These are phyloP conservation scores for Gracilaria vermiculophylla DNA, from an alignment of 23 red algal species.

Conservation along the genomic window DNA sequence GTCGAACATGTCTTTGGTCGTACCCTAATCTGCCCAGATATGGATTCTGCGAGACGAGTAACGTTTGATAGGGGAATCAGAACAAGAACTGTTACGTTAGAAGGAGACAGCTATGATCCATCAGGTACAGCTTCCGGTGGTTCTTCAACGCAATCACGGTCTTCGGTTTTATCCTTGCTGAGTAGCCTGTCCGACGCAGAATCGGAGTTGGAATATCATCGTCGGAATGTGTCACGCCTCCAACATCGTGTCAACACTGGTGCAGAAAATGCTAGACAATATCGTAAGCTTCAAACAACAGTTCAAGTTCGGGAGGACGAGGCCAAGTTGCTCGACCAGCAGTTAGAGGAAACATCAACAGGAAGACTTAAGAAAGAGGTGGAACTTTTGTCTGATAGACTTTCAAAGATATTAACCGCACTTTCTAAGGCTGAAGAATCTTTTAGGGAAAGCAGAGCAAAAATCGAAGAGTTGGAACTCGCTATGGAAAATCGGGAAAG, in stretches of 20 bases:
- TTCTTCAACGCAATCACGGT: conserved; percentile 22
- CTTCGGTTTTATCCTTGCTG: conserved; percentile 40
- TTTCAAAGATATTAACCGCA: conserved; percentile 27
- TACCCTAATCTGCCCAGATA: conserved; percentile 75
- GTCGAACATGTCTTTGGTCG: conserved; percentile 95
- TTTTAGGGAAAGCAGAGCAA: not conserved
- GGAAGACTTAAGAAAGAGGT: conserved; percentile 60
- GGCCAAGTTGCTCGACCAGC: conserved; percentile 29
- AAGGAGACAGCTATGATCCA: conserved; percentile 95
- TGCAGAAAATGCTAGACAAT: conserved; percentile 6
- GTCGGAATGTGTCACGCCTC: conserved; percentile 8
- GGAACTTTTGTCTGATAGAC: conserved; percentile 10
- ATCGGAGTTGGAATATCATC: conserved; percentile 45
- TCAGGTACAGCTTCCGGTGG: conserved; percentile 91
- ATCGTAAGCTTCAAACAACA: conserved; percentile 44
- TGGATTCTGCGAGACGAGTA: conserved; percentile 79
- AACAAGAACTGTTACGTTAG: conserved; percentile 81
- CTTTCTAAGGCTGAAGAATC: conserved; percentile 36
- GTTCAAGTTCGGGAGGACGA: conserved; percentile 55
- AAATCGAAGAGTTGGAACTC: conserved; percentile 45
- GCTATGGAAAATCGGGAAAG: conserved; percentile 42
- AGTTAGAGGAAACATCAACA: conserved; percentile 32
- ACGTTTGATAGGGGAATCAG: conserved; percentile 74
- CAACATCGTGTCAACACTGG: not conserved
- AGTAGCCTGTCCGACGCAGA: conserved; percentile 39